Conservation (phyloP, 129 eudicot species). For the Ambrosia artemisiifolia region DNA sequence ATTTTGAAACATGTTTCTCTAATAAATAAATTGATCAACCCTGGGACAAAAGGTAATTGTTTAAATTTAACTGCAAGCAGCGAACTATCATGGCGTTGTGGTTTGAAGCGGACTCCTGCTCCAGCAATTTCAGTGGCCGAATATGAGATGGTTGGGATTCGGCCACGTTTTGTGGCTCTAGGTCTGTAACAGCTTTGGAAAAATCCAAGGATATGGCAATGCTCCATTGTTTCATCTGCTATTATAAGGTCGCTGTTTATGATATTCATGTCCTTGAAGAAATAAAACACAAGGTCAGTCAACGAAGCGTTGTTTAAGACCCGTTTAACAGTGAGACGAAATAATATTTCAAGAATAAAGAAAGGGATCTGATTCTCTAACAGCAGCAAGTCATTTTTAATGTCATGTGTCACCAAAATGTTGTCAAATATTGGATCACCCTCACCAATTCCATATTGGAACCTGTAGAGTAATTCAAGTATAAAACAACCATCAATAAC, state of each 20-base stretch:
- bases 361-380: constrained; percentile 12
- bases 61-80: constrained; percentile 18
- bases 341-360: constrained; percentile 13
- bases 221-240: neutral
- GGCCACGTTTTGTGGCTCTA: neutral
- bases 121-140: constrained; percentile 12
- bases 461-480: constrained; percentile 20
- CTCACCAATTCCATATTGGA: neutral
- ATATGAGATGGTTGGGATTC: constrained; percentile 9
- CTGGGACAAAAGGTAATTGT: constrained; percentile 6
- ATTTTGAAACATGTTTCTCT: neutral
- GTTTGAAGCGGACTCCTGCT: constrained; percentile 20
- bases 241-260: neutral
- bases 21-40: neutral
- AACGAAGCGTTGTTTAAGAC: neutral
- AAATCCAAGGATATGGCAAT: constrained; percentile 28
- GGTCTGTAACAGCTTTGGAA: constrained; percentile 21
- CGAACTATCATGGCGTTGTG: neutral
- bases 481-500: constrained; percentile 30
- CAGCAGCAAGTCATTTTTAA: constrained; percentile 7
- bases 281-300: constrained; percentile 1
- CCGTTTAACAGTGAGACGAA: neutral
- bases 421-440: constrained; percentile 19
- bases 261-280: neutral
- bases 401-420: neutral